Base-by-base conservation (phyloP, 202 grass and related monocot species). In the Zoysia matrella region DNA sequence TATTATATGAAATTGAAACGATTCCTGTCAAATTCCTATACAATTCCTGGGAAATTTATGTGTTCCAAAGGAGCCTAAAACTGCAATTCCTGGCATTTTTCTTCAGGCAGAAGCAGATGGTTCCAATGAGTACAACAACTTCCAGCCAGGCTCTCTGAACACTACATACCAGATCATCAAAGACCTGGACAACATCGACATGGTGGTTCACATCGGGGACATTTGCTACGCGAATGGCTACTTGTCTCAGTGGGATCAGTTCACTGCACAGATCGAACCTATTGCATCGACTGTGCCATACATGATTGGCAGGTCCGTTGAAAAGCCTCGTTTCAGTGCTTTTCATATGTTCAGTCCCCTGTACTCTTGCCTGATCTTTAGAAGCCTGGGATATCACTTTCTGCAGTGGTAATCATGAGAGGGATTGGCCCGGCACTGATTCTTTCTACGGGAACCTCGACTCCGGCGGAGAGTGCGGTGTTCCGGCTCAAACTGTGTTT, bases 161-260 rank as follows among this genome's bases (percentile, higher is more conserved):
- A 92, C 92, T 60, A 97, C 94, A 47, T 15, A 83, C 68, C 86
- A 94, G 83, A 83, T 97, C 63, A 83, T 85, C 46, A 86, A 60
- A 77, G 94, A 97, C 75, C 3, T 94, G 45, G 71, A 91, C 40
- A 90, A 97, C 71, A 94, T 92, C 2, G 88, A 97, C 77, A 89
- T 92, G 81, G 89, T 97, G 53, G 30, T 97, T 47, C 94, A 97
- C 63, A 97, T 94, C 8, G 92, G 92, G 40, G 94, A 97, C 51
- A 88, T 97, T 50, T 83, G 67, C 60, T 94, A 94, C 44, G 88
- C 90, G 2, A 87, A 94, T 60, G 92, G 94, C 47, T 97, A 97
- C 79, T 60, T 94, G 43, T 97, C 88, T 39, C 91, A 94, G 60
- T 94, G 94, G 94, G 92, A 97, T 64, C 94, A 97, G 65, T 94